These are phyloP conservation scores for Mycena belliarum DNA, from an alignment of 768 basidiomycete genomes.

Conservation along the genomic window DNA sequence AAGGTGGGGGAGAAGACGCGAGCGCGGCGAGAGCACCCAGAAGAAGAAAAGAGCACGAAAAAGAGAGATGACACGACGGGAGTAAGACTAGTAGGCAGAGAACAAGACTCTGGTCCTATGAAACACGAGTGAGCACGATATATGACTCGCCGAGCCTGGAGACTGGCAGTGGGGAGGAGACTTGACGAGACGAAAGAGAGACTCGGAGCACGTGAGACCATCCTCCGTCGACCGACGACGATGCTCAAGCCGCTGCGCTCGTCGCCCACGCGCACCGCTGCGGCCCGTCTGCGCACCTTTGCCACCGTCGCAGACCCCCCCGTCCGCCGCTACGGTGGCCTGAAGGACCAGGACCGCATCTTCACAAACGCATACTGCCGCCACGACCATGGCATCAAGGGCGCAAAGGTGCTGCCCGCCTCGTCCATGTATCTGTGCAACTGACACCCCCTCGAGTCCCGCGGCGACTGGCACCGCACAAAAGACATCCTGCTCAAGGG, in stretches of 20 bases:
- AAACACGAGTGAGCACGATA: too few relatives aligned
- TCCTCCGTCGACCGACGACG: not conserved
- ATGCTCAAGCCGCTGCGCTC: constrained; percentile 18
- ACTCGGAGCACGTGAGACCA: too few relatives aligned
- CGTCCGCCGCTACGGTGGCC: constrained; percentile 86
- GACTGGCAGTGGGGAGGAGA: too few relatives aligned
- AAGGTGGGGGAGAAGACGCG: too few relatives aligned
- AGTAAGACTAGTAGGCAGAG: too few relatives aligned
- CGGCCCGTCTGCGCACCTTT: constrained; percentile 39
- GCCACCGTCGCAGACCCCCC: constrained; percentile 86
- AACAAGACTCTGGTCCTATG: too few relatives aligned
- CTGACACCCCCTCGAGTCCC: constrained; percentile 48
- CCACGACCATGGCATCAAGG: constrained; percentile 92
- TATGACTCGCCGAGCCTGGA: too few relatives aligned
- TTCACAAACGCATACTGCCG: constrained; percentile 89
- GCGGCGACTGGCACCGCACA: constrained; percentile 98
- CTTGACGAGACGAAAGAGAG: too few relatives aligned
- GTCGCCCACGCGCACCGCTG: constrained; percentile 13
- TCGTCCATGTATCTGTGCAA: not conserved
- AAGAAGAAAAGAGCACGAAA: too few relatives aligned
- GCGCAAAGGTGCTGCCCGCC: constrained; percentile 64
- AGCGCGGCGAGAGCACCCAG: too few relatives aligned
- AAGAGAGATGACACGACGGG: too few relatives aligned
- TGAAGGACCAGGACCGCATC: constrained; percentile 93
- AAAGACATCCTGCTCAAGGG: constrained; percentile 96